These are phyloP conservation scores for Bothia castanella DNA, from an alignment of 1,284 basidiomycete species.

Conservation along the genomic window DNA sequence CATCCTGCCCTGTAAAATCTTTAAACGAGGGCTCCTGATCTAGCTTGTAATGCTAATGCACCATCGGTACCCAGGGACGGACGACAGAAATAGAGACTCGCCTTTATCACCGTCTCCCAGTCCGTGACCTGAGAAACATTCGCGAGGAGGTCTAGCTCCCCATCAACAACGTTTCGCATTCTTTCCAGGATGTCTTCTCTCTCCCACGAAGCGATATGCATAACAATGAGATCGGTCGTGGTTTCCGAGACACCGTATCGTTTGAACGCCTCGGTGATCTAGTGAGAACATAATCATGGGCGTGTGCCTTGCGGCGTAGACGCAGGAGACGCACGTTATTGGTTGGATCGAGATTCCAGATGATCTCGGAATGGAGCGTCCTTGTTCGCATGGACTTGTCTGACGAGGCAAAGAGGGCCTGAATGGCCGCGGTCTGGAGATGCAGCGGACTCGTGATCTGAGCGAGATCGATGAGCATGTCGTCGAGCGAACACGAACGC, in stretches of 20 bases:
- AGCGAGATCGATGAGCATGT: not conserved
- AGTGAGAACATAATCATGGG: not conserved
- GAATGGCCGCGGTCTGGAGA: constrained; percentile 75
- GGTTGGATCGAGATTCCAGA: constrained; percentile 79
- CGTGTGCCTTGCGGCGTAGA: not conserved
- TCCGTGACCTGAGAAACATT: constrained; percentile 56
- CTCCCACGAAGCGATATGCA: constrained; percentile 55
- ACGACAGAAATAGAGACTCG: constrained; percentile 25
- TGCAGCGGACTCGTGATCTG: constrained; percentile 75
- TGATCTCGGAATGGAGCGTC: constrained; percentile 82
- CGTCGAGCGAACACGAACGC: accelerated
- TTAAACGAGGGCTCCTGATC: constrained; percentile 48
- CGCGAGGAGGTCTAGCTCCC: constrained; percentile 46
- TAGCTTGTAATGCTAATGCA: constrained; percentile 70
- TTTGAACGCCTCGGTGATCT: constrained; percentile 85
- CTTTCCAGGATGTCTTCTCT: constrained; percentile 39
- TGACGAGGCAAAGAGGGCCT: constrained; percentile 70
- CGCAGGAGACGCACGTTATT: constrained; percentile 59
- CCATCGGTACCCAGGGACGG: not conserved
- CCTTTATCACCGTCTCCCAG: constrained; percentile 72
- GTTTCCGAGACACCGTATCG: constrained; percentile 77
- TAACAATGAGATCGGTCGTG: constrained; percentile 68
- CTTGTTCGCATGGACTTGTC: constrained; percentile 63
- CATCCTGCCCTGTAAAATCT: constrained; percentile 36
- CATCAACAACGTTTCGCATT: constrained; percentile 59